Evolutionary conservation across 495 filamentous ascomycete species (phyloP).

Genomic region (Amphirosellinia nigrospora): DNA sequence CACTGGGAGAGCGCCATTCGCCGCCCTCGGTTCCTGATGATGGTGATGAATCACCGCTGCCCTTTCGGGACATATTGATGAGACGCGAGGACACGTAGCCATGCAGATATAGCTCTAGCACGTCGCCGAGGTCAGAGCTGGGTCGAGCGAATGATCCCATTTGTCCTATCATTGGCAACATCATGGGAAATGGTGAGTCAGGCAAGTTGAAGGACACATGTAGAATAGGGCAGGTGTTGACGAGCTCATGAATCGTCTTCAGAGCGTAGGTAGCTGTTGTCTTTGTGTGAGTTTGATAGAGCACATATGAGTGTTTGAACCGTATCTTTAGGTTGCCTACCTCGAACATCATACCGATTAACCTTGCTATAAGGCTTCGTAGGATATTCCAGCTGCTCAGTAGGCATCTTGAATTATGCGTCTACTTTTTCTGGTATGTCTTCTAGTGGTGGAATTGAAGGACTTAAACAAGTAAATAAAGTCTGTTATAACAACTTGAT

Average conservation of each 20-base stretch:
- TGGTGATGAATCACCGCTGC: slow-evolving; percentile 12
- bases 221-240: slow-evolving; percentile 77
- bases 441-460: background rate
- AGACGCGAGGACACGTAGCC: slow-evolving; percentile 84
- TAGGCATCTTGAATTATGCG: slow-evolving; percentile 48
- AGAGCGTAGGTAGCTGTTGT: slow-evolving; percentile 73
- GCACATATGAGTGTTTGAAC: background rate
- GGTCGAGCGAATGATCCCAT: slow-evolving; percentile 75
- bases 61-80: slow-evolving; percentile 68
- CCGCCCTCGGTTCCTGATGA: background rate
- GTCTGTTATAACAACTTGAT: background rate
- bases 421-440: background rate
- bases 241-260: slow-evolving; percentile 76
- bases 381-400: slow-evolving; percentile 67
- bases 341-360: slow-evolving; percentile 71
- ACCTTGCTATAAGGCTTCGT: slow-evolving; percentile 71
- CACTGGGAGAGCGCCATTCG: slow-evolving; percentile 64
- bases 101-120: slow-evolving; percentile 84
- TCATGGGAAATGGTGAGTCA: slow-evolving; percentile 68
- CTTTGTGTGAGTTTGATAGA: slow-evolving; percentile 13
- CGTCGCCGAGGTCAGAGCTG: slow-evolving; percentile 66
- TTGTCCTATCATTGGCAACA: slow-evolving; percentile 85
- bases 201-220: slow-evolving; percentile 81
- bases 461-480: background rate
- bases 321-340: slow-evolving; percentile 44